A percentile compares a stretch with the other conserved stretches of the same genome.
These are phyloP conservation scores for Epipyxis sp. DNA, from an alignment of 108 stramenopile species.

Conservation along the genomic window DNA sequence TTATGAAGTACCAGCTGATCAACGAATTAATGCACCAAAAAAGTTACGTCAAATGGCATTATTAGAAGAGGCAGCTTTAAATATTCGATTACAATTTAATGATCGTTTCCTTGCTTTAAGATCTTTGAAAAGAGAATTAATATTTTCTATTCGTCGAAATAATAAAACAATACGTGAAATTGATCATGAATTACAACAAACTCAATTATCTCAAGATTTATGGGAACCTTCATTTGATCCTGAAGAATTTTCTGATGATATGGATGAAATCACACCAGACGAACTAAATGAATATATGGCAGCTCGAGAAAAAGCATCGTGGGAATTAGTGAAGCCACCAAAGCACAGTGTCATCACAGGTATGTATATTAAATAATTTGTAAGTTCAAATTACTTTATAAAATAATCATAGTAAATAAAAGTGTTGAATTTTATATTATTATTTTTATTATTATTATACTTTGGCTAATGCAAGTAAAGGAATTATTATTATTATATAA, in stretches of 20 bases:
- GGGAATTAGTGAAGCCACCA: neutral
- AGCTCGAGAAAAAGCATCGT: neutral
- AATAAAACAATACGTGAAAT: conserved; percentile 26
- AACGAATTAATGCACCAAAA: conserved; percentile 55
- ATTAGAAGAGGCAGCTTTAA: conserved; percentile 47
- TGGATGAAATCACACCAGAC: conserved; percentile 15
- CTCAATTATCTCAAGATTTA: neutral
- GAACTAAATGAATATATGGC: neutral
- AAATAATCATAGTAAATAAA: no score
- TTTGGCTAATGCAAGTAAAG: no score
- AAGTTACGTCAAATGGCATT: conserved; percentile 57
- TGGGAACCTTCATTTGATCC: conserved; percentile 17
- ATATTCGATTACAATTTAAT: conserved; percentile 54
- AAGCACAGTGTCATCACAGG: no score
- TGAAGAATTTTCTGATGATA: conserved; percentile 23
- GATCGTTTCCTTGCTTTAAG: conserved; percentile 46
- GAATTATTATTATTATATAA: no score
- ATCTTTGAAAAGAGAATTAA: conserved; percentile 38
- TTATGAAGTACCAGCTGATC: conserved; percentile 60
- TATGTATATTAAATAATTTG: no score
- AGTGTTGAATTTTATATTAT: no score
- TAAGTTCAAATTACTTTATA: no score
- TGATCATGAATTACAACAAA: conserved; percentile 28
- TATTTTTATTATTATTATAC: no score
- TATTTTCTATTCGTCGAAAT: neutral